Base-by-base conservation (phyloP, 1,284 basidiomycete genomes). In the Kalmanozyma brasiliensis region DNA sequence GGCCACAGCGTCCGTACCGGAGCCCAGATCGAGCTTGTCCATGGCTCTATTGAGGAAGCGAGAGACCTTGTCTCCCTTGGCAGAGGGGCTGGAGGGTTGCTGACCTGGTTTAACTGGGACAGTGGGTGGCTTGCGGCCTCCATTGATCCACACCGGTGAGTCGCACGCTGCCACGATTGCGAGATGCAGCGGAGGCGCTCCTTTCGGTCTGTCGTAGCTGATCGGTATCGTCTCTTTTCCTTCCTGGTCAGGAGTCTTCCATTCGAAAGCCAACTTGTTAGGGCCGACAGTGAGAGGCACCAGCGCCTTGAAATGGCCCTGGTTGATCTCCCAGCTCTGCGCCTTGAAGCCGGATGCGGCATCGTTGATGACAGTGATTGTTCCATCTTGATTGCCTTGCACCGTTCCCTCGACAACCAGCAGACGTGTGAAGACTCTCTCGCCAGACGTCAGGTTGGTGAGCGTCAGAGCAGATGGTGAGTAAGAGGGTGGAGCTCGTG, bases 281-380 rank as follows among this genome's bases (percentile, higher is more conserved):
- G n/a, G n/a, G 0, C 71, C 71, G 7, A 36, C 42, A 13, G 33
- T 41, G 16, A 73, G 57, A 16, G 60, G 61, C 2, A 70, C 56
- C 2, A 73, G 44, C 13, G 71, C 71, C 44, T 73, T 73, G 53
- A 66, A 70, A 24, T 44, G 52, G 23, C 57, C 53, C 11, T 44
- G 38, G 19, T 73, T 69, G 35, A 73, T 47, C 42, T 73, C 60
- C 70, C 70, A 73, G 2, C 19, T 36, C 16, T 49, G 33, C 8
- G 26, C 8, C 22, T 49, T 26, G 66, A 73, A 73, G 23, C 56
- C 60, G 1, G 51, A 51, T 8, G 23, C 36, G 0, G 35, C 2
- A 22, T 64, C 70, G 17, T 35, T 38, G 2, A 7, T 33, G 2
- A 66, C 51, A 13, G 24, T 37, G 19, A 73, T 11, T 3, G 13